Evolutionary conservation across 2,329 filamentous ascomycete genomes (phyloP), one percentile per base, ranked within the genome.

Genomic region (Apiospora saccharicola): DNA sequence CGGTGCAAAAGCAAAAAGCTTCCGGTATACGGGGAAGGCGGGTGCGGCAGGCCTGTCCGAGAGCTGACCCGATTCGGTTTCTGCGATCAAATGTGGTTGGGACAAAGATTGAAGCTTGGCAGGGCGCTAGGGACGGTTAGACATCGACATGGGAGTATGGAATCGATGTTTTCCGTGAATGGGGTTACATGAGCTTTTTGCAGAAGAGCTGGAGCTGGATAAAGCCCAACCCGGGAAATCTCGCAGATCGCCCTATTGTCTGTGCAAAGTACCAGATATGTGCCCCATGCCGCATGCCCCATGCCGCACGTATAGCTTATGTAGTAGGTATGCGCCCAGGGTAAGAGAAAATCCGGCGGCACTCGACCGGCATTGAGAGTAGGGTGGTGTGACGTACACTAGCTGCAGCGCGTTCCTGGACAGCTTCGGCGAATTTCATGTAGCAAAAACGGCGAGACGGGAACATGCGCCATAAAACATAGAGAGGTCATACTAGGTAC

Each of bases 121-220:
- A 61, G 53, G 51, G 30, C 53, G 53, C 53, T 37, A 37, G 53
- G 7, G 30, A 61, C 53, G 53, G 34, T 5, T 41, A 64, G 19
- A 64, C 57, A 64, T 64, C 57, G 57, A 41, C 57, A 37, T 64
- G 57, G 57, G 57, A 64, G 57, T 64, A 41, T 64, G 57, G 30
- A 64, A 64, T 64, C 57, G 19, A 12, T n/a, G 7, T 64, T 64
- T 64, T 64, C 57, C 57, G 34, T 41, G 57, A 24, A 64, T 64
- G 19, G 34, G 57, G 30, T 64, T 64, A 41, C 57, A 64, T 37
- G 57, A 19, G 26, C 8, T 24, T 30, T 41, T 30, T 8, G 19
- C 26, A 30, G 26, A 30, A 30, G 26, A 30, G 26, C 26, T 30
- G 26, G 16, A 4, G 47, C 26, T 61, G 53, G 19, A 64, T 41